Evolutionary conservation across 2,329 filamentous ascomycete species (phyloP).

Genomic region (Allantophomopsis cytisporea): DNA sequence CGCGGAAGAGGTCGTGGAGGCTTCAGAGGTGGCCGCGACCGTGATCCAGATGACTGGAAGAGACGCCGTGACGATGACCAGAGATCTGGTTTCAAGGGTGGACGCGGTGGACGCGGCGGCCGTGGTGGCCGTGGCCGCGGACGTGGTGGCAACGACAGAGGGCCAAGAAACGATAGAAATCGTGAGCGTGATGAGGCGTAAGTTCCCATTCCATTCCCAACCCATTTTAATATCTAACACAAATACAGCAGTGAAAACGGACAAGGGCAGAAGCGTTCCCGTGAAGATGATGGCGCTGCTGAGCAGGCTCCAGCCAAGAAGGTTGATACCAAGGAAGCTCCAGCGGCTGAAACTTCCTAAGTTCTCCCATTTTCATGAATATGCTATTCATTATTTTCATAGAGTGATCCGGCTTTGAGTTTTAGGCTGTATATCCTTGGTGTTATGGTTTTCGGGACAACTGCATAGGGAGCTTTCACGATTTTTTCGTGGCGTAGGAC

Average conservation of each 20-base stretch:
- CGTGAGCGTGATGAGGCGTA: slow-evolving; percentile 19
- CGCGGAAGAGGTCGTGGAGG: slow-evolving; percentile 9
- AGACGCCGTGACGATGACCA: slow-evolving; percentile 47
- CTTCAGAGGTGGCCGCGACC: slow-evolving; percentile 22
- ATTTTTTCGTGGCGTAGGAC: too few species aligned
- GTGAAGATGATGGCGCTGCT: slow-evolving; percentile 27
- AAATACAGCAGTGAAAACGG: slow-evolving; percentile 4
- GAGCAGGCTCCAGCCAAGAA: slow-evolving; percentile 46
- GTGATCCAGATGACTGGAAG: slow-evolving; percentile 47
- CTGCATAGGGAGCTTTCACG: too few species aligned
- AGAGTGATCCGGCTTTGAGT: background rate
- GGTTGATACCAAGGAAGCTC: slow-evolving; percentile 28
- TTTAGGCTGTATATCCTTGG: too few species aligned
- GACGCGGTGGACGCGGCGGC: slow-evolving; percentile 21
- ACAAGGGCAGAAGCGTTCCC: slow-evolving; percentile 14
- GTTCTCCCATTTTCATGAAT: slow-evolving; percentile 6
- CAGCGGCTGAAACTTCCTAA: slow-evolving; percentile 10
- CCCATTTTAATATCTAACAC: background rate
- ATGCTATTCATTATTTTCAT: background rate
- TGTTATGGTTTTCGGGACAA: too few species aligned
- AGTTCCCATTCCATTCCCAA: slow-evolving; percentile 4
- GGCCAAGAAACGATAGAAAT: slow-evolving; percentile 20
- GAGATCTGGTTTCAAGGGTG: slow-evolving; percentile 40
- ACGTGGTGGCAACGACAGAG: slow-evolving; percentile 25
- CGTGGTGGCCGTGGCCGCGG: slow-evolving; percentile 27